Base-by-base conservation (phyloP, 78 protist species). In the Capsaspora owczarzaki region DNA sequence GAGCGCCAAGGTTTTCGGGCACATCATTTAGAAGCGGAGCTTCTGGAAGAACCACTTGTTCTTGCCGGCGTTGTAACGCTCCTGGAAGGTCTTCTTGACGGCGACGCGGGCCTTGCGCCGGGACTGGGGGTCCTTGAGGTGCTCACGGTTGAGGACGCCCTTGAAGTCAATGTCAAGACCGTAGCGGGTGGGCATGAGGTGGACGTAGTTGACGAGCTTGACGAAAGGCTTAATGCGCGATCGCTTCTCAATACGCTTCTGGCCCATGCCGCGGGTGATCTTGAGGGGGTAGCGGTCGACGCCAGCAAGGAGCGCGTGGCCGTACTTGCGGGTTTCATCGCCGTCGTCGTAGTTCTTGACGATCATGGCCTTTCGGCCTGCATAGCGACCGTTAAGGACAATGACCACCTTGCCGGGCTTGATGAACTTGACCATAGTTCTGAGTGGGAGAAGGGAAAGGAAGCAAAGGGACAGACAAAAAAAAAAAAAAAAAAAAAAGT, bases 351-450 rank as follows among this genome's bases (percentile, higher is more conserved):
- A 85, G 43, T 66, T 40, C 79, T 88, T 90, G 22, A 97, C 95
- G 61, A 97, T 89, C 47, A 96, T 97, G 42, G 98, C 99, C 92
- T 97, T 97, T 86, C 83, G 80, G 83, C 99, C 99, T 25, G 99
- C 98, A 85, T 79, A 90, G 31, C 97, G 91, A 27, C 99, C 99
- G 81, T 82, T 83, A 44, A 93, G 91, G 74, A 97, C 80, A 75
- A 97, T 74, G 37, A 96, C 98, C 35, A 95, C 97, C 92, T 94
- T 95, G 35, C 97, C 97, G 76, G 93, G 82, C 89, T 95, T 96
- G 81, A 97, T 63, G 82, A 86, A 81, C 51, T 68, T 53, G 63
- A 10, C 74, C 83, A 85, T 85, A 1, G 6, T 16, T 2, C 33
- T 2, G 1, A 14, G 49, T 27, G 4, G 4, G 14, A 4, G 41